These are phyloP conservation scores for Coniella vitis DNA, from an alignment of 2,329 filamentous ascomycete genomes.

Conservation along the genomic window DNA sequence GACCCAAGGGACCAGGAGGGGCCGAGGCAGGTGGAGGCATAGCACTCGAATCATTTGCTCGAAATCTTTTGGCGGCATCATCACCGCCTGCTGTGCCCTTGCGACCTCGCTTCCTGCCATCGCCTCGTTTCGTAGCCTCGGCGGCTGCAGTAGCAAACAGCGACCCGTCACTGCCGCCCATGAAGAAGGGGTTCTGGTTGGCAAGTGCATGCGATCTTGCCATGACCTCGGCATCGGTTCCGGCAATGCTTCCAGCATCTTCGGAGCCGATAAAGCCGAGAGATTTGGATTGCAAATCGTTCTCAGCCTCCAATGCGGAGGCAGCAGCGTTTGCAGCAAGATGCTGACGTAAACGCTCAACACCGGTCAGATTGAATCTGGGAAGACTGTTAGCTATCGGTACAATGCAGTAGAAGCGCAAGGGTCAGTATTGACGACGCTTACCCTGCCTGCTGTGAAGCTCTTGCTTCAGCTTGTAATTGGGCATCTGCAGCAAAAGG, in stretches of 20 bases:
- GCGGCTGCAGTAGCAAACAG: slow-evolving; percentile 4
- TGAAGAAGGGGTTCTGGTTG: slow-evolving; percentile 3
- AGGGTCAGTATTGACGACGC: not conserved
- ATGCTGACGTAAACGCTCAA: slow-evolving; percentile 6
- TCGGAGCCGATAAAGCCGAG: not conserved
- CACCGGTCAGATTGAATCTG: not conserved
- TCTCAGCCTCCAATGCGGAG: not conserved
- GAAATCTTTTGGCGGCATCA: slow-evolving; percentile 7
- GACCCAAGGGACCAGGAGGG: not conserved
- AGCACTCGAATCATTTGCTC: slow-evolving; percentile 2
- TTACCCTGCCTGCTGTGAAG: slow-evolving; percentile 6
- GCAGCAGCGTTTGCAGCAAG: not conserved
- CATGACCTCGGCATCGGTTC: slow-evolving; percentile 3
- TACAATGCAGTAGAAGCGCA: no score
- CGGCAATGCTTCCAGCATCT: slow-evolving; percentile 1
- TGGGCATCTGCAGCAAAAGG: slow-evolving; percentile 3
- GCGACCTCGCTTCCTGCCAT: slow-evolving; percentile 9
- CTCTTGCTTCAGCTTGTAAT: slow-evolving; percentile 2
- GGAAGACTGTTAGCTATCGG: slow-evolving; percentile 7
- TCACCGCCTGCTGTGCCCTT: slow-evolving; percentile 9
- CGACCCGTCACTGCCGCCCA: slow-evolving; percentile 3
- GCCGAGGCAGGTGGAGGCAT: slow-evolving; percentile 7
- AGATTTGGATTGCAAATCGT: not conserved
- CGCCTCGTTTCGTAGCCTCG: slow-evolving; percentile 1
- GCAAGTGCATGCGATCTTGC: slow-evolving; percentile 6